Base-by-base conservation (phyloP, 2,329 filamentous ascomycete species). In the Alternaria incomplexa region DNA sequence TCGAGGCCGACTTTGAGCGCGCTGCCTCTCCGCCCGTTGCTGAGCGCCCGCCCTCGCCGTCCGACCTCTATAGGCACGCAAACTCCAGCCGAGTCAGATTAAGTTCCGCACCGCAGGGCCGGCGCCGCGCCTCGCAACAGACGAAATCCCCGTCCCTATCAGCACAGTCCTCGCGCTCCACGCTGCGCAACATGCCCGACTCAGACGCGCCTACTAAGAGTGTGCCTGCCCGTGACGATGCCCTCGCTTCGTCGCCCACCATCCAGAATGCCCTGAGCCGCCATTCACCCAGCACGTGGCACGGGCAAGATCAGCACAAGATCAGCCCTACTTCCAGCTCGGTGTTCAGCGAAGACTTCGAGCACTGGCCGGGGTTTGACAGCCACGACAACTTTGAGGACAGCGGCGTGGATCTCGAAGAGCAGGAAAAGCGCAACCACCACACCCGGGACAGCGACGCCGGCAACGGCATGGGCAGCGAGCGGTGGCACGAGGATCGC, bases 1-100 rank as follows among this genome's bases (percentile, higher is more conserved):
- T 66, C 56, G 68, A 73, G 44, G 46, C 64, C 50, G 61, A 65
- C 54, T 64, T 67, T 51, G 62, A 69, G 46, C 79, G 78, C 83
- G 78, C 81, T 86, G 75, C 83, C 85, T 77, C 81, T 73, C 80
- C 81, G 74, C 82, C 85, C 61, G 84, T 85, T 63, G 83, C 85
- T 22, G 71, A 72, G 61, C 81, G 81, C 40, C 77, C 84, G 36
- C 83, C 82, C 22, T 81, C 82, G 68, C 79, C 79, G 20, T 72
- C 77, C 5, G 72, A 64, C 13, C 67, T 80, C 52, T 76, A 77
- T 58, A 63, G 71, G 40, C 55, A 68, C 55, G 58, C 58, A 40
- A 57, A 69, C 62, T 65, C 67, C 50, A 73, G 70, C 63, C 72
- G 72, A 61, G 63, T 70, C 63, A 73, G 71, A 64, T 68, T 79